Evolutionary conservation across 768 basidiomycete species (phyloP).

Genomic region (Kwoniella botswanensis): DNA sequence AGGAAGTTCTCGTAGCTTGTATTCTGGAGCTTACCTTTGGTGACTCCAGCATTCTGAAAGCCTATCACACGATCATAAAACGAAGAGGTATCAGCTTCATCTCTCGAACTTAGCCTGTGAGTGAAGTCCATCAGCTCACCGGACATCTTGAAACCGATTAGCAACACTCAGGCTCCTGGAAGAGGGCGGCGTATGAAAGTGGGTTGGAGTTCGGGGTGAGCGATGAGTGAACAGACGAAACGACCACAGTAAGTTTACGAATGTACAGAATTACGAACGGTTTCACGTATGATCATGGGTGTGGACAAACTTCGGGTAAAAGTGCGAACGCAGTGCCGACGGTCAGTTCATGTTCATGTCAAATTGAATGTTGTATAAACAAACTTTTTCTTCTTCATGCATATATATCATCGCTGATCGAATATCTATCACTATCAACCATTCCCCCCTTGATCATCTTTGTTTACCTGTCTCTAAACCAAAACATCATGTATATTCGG

Average conservation of each 20-base stretch:
- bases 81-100: too few relatives aligned
- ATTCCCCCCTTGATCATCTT: not conserved
- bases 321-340: not conserved
- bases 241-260: not conserved
- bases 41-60: slow-evolving; percentile 53
- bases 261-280: not conserved
- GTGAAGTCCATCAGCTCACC: slow-evolving; percentile 17
- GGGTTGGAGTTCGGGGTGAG: too few relatives aligned
- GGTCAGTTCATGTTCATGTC: not conserved
- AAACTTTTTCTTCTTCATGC: not conserved
- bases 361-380: not conserved
- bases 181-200: too few relatives aligned
- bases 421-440: not conserved
- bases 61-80: slow-evolving; percentile 26
- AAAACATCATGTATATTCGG: not conserved
- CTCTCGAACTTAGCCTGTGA: not conserved
- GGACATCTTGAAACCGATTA: slow-evolving; percentile 21
- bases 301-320: not conserved
- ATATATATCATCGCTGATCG: slow-evolving; percentile 5
- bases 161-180: too few relatives aligned
- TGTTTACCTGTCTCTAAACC: not conserved
- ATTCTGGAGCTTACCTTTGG: slow-evolving; percentile 39
- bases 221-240: not conserved
- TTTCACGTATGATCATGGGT: not conserved
- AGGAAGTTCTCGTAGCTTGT: too few relatives aligned